Evolutionary conservation across 192 early-diverging fungal species (phyloP).

Genomic region (Coemansia sp.): DNA sequence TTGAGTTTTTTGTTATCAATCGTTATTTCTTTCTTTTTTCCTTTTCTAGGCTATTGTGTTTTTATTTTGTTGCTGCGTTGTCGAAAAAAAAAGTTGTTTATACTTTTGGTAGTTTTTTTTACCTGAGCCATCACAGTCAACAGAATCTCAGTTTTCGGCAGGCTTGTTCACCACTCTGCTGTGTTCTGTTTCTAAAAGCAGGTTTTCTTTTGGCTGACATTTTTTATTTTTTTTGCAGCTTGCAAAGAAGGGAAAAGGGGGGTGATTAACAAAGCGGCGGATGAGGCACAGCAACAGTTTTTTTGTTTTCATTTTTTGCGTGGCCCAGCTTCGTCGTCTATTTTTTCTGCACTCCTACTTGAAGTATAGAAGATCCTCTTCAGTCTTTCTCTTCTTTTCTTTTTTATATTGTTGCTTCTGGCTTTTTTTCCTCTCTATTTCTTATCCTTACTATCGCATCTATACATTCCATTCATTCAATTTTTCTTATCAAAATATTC

Average conservation of each 20-base stretch:
- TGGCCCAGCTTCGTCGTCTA: not conserved
- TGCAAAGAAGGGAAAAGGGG: slow-evolving; percentile 1
- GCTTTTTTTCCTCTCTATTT: slow-evolving; percentile 5
- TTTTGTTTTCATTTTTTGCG: slow-evolving; percentile 9
- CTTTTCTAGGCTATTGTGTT: slow-evolving; percentile 8
- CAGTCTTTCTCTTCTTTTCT: slow-evolving; percentile 8
- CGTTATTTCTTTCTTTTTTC: no score
- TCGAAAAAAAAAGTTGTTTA: not conserved
- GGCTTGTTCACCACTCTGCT: not conserved
- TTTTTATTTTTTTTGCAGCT: not conserved
- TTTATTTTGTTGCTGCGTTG: slow-evolving; percentile 7
- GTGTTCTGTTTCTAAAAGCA: slow-evolving; percentile 7
- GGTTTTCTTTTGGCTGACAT: not conserved
- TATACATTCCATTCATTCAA: slow-evolving; percentile 12
- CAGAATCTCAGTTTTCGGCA: slow-evolving; percentile 9
- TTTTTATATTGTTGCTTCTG: not conserved
- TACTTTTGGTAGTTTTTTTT: not conserved
- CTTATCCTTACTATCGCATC: slow-evolving; percentile 5
- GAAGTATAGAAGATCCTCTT: slow-evolving; percentile 8
- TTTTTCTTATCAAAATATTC: not conserved
- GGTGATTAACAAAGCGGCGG: slow-evolving; percentile 1
- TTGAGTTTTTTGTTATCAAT: no score
- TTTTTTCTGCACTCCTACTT: slow-evolving; percentile 2
- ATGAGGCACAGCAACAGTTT: slow-evolving; percentile 3
- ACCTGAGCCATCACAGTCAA: not conserved